Base-by-base conservation (phyloP, 108 stramenopile species). In the Cyclostephanos invisitatus region DNA sequence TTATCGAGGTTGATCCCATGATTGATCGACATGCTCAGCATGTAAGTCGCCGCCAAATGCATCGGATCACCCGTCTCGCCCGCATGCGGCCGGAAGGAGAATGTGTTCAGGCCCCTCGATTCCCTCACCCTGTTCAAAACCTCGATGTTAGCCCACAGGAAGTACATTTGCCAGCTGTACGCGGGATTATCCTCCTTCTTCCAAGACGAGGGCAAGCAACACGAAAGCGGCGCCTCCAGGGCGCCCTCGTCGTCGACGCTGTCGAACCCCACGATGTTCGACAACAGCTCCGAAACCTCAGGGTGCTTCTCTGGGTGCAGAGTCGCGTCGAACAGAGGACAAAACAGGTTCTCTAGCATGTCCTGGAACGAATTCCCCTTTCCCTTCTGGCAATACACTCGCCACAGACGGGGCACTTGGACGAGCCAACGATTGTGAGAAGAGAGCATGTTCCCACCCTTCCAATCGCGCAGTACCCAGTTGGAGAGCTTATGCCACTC, bases 201-300 rank as follows among this genome's bases (percentile, higher is more conserved):
- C 99, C 99, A 99, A 18, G 84, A 78, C 7, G 84, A 68, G 0
- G 98, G 97, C 28, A 73, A 64, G 42, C 81, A 82, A 42, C 67
- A 67, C 36, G 64, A 64, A 78, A 86, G 27, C 2, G 92, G 80
- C 35, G 89, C 89, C 85, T 93, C 92, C n/a, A 78, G 67, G 57
- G 72, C 86, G 38, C 95, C 95, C 86, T 99, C 99, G 75, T 99
- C 99, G 75, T 99, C 99, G 0, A 99, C 99, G 7, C 91, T 96
- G 82, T 99, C 99, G 67, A 99, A 95, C 5, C 96, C 99, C 9
- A 98, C 98, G 62, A 98, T 92, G 63, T 94, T 85, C 12, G 93
- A 93, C 42, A 99, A 81, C 17, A 97, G 91, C 56, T 97, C 91
- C 24, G 98, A 90, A 18, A 99, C 82, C 46, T 98, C 91, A 15